Conservation (phyloP, 306 rosid species). For the Senna siamea region DNA sequence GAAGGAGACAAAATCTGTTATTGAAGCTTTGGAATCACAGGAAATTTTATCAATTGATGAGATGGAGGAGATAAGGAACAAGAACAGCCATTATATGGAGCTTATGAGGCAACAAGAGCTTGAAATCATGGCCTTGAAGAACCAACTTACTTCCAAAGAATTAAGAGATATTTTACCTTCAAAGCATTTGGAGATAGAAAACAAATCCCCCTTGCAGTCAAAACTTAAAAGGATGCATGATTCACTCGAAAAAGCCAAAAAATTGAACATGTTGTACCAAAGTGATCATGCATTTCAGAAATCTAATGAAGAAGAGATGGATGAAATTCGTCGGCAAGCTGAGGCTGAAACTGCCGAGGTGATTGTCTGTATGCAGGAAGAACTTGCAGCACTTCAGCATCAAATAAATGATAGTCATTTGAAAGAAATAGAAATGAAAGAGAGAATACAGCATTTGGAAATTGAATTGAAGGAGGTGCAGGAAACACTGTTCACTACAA, state of each 20-base stretch:
- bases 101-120: slow-evolving; percentile 63
- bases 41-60: slow-evolving; percentile 75
- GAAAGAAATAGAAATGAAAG: slow-evolving; percentile 77
- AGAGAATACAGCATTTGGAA: slow-evolving; percentile 54
- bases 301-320: slow-evolving; percentile 89
- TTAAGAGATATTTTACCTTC: slow-evolving; percentile 48
- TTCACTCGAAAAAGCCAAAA: slow-evolving; percentile 93
- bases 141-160: slow-evolving; percentile 55
- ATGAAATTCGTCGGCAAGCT: slow-evolving; percentile 75
- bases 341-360: slow-evolving; percentile 98
- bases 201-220: slow-evolving; percentile 52
- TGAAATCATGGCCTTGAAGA: slow-evolving; percentile 68
- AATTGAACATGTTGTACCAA: slow-evolving; percentile 70
- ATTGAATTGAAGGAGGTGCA: slow-evolving; percentile 63
- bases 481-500: slow-evolving; percentile 51
- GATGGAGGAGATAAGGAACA: slow-evolving; percentile 70
- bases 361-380: slow-evolving; percentile 95
- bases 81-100: slow-evolving; percentile 50
- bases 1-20: slow-evolving; percentile 65
- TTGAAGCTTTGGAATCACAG: slow-evolving; percentile 84
- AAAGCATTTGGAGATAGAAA: slow-evolving; percentile 43
- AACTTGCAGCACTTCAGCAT: slow-evolving; percentile 72
- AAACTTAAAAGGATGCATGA: slow-evolving; percentile 80
- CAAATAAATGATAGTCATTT: slow-evolving; percentile 68
- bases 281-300: slow-evolving; percentile 76